These are phyloP conservation scores for Roridomyces roridus DNA, from an alignment of 768 basidiomycete species.

Conservation along the genomic window DNA sequence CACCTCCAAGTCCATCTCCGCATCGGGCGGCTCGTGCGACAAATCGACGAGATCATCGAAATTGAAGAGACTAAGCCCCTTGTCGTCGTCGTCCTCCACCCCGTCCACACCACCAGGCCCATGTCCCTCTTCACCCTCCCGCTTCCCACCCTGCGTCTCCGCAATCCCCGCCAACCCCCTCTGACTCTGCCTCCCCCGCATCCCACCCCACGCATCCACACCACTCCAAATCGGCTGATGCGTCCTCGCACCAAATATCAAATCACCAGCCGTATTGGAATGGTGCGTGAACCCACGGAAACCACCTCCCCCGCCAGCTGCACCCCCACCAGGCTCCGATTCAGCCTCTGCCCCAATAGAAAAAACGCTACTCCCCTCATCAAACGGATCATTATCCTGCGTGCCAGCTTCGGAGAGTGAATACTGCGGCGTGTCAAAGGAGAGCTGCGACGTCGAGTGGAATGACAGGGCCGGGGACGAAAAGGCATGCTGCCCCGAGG, in stretches of 20 bases:
- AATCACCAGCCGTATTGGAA: slow-evolving; percentile 82
- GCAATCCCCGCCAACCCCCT: slow-evolving; percentile 63
- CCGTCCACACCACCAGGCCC: background rate
- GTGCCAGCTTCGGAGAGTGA: slow-evolving; percentile 19
- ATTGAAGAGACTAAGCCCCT: slow-evolving; percentile 46
- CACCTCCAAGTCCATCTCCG: slow-evolving; percentile 13
- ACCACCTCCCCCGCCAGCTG: slow-evolving; percentile 57
- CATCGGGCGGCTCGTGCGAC: slow-evolving; percentile 33
- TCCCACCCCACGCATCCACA: slow-evolving; percentile 27
- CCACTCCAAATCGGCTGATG: slow-evolving; percentile 57
- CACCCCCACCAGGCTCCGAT: slow-evolving; percentile 43
- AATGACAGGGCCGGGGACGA: slow-evolving; percentile 22
- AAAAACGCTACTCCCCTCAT: slow-evolving; percentile 18
- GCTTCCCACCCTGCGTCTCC: slow-evolving; percentile 39
- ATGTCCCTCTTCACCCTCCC: slow-evolving; percentile 9
- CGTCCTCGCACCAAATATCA: slow-evolving; percentile 79
- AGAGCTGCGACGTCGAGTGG: slow-evolving; percentile 14
- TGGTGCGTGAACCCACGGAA: slow-evolving; percentile 84
- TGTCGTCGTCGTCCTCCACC: slow-evolving; percentile 29
- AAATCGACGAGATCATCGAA: slow-evolving; percentile 77
- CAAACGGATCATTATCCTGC: slow-evolving; percentile 15
- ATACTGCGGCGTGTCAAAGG: slow-evolving; percentile 16
- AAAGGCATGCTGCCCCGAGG: too few species aligned
- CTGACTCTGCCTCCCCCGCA: slow-evolving; percentile 33
- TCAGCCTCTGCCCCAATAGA: slow-evolving; percentile 22